These are phyloP conservation scores for Daldinia grandis DNA, from an alignment of 495 filamentous ascomycete species.

Conservation along the genomic window DNA sequence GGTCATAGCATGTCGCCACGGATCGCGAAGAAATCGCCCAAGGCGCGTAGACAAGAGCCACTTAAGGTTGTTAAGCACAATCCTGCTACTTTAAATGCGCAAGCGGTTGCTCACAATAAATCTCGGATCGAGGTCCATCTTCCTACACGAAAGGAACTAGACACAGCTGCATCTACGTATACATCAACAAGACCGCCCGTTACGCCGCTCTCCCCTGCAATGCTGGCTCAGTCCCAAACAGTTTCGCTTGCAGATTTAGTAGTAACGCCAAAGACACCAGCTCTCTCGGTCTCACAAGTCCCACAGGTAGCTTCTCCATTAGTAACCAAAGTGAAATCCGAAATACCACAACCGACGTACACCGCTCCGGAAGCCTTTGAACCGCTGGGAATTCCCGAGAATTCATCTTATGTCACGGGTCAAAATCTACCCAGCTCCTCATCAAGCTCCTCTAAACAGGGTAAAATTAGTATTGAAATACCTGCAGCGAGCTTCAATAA, in stretches of 20 bases:
- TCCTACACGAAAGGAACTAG: slow-evolving; percentile 39
- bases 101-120: slow-evolving; percentile 42
- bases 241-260: slow-evolving; percentile 44
- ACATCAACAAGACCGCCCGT: slow-evolving; percentile 18
- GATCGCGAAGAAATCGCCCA: slow-evolving; percentile 33
- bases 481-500: slow-evolving; percentile 48
- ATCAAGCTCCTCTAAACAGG: slow-evolving; percentile 18
- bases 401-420: not conserved
- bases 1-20: slow-evolving; percentile 31
- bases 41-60: slow-evolving; percentile 36
- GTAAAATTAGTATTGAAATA: slow-evolving; percentile 52
- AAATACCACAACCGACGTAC: slow-evolving; percentile 21
- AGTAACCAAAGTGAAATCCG: slow-evolving; percentile 10
- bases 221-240: slow-evolving; percentile 40
- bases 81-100: slow-evolving; percentile 34
- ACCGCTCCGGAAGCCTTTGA: slow-evolving; percentile 16
- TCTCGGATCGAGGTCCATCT: slow-evolving; percentile 45
- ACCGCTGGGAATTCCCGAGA: slow-evolving; percentile 6
- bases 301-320: slow-evolving; percentile 17
- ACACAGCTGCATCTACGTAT: slow-evolving; percentile 28
- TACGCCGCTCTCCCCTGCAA: slow-evolving; percentile 15
- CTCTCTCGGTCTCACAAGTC: slow-evolving; percentile 20
- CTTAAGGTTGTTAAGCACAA: slow-evolving; percentile 42
- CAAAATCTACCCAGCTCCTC: slow-evolving; percentile 13
- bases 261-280: slow-evolving; percentile 35